Conservation (phyloP, 352 stramenopile species). For the Phytophthora cactorum region DNA sequence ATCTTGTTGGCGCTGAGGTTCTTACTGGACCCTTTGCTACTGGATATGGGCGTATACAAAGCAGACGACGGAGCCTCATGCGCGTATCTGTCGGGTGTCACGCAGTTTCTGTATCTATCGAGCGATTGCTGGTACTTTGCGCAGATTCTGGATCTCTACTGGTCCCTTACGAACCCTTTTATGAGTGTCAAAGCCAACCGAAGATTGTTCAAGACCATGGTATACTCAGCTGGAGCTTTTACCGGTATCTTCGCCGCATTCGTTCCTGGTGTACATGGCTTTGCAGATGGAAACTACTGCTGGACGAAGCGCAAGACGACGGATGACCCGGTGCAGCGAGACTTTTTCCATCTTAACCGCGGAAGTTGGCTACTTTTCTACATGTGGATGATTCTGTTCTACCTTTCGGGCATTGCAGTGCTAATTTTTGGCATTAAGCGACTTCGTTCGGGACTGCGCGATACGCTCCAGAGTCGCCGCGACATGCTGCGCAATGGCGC, state of each 20-base stretch:
- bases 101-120: slow-evolving; percentile 79
- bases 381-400: slow-evolving; percentile 88
- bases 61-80: slow-evolving; percentile 42
- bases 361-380: slow-evolving; percentile 85
- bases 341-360: slow-evolving; percentile 78
- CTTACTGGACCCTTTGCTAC: slow-evolving; percentile 69
- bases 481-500: slow-evolving; percentile 83
- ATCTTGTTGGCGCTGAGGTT: slow-evolving; percentile 75
- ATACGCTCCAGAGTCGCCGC: slow-evolving; percentile 75
- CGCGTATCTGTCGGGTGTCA: slow-evolving; percentile 68
- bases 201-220: slow-evolving; percentile 60
- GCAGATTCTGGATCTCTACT: slow-evolving; percentile 76
- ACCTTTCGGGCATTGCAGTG: slow-evolving; percentile 75
- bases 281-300: slow-evolving; percentile 81
- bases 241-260: slow-evolving; percentile 48
- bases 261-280: slow-evolving; percentile 50
- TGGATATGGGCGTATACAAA: slow-evolving; percentile 57
- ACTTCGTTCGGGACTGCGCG: slow-evolving; percentile 67
- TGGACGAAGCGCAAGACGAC: slow-evolving; percentile 69
- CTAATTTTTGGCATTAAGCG: slow-evolving; percentile 70
- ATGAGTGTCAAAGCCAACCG: slow-evolving; percentile 79
- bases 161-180: slow-evolving; percentile 86
- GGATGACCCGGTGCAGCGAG: slow-evolving; percentile 35
- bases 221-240: slow-evolving; percentile 51
- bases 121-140: slow-evolving; percentile 88